phyloP scores from a whole-genome alignment of 345 rosid genomes.

The Melaleuca quinquenervia region DNA sequence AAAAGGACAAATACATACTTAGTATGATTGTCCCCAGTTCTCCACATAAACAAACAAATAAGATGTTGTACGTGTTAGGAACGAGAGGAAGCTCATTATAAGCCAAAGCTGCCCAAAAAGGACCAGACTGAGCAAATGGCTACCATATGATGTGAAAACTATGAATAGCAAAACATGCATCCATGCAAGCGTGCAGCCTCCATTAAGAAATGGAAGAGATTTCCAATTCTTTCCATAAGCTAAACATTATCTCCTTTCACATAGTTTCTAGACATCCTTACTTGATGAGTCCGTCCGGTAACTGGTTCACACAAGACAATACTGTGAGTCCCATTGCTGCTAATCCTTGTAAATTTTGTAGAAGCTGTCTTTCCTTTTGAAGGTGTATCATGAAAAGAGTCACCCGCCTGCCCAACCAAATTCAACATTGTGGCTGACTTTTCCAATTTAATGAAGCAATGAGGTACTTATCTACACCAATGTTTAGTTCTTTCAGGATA shows the following conservation, averaged over 20 bases:
- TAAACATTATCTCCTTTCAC: background rate
- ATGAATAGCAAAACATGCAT: background rate
- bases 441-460: background rate
- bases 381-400: conserved; percentile 17
- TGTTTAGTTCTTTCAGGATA: background rate
- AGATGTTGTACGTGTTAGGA: background rate
- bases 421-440: background rate
- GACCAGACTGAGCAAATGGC: background rate
- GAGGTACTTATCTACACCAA: background rate
- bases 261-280: conserved; percentile 16
- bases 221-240: background rate
- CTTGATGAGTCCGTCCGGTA: conserved; percentile 97
- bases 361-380: conserved; percentile 73
- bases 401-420: conserved; percentile 29
- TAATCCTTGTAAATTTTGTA: conserved; percentile 77
- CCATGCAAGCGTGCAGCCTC: background rate
- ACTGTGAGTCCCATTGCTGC: conserved; percentile 75
- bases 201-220: background rate
- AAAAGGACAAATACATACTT: background rate
- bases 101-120: background rate
- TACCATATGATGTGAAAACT: background rate
- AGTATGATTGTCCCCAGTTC: background rate
- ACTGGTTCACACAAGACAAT: conserved; percentile 82
- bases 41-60: background rate
- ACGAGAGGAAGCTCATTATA: background rate